Conservation (phyloP, 257 asterid species). For the Primulina huaijiensis region DNA sequence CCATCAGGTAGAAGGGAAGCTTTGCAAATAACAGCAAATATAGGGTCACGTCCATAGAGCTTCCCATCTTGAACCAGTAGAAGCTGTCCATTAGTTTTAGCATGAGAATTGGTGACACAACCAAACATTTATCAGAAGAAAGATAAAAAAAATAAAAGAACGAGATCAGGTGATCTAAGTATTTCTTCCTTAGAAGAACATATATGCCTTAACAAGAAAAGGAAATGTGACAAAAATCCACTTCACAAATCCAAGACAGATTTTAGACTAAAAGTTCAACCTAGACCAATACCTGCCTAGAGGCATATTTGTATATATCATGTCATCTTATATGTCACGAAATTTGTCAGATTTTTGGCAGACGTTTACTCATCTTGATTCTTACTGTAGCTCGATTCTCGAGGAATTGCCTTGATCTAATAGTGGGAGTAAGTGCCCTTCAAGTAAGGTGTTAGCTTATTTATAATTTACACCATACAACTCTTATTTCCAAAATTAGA, state of each 20-base stretch:
- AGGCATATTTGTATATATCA: too few relatives aligned
- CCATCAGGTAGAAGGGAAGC: constrained; percentile 79
- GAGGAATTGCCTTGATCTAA: too few relatives aligned
- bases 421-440: too few relatives aligned
- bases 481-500: too few relatives aligned
- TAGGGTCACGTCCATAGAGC: constrained; percentile 82
- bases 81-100: constrained; percentile 60
- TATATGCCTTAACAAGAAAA: background rate
- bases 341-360: background rate
- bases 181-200: background rate
- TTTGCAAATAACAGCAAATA: constrained; percentile 78
- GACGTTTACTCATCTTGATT: background rate
- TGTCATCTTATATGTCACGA: background rate
- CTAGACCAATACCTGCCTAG: too few relatives aligned
- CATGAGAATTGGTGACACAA: constrained; percentile 35
- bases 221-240: background rate
- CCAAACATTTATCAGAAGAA: constrained; percentile 11
- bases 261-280: too few relatives aligned
- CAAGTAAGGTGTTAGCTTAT: too few relatives aligned
- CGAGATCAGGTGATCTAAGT: background rate
- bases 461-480: too few relatives aligned
- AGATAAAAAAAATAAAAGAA: background rate
- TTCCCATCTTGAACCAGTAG: constrained; percentile 96
- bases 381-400: background rate
- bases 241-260: background rate